These are phyloP conservation scores for Odontarrhena argentea DNA, from an alignment of 345 rosid species.

Conservation along the genomic window DNA sequence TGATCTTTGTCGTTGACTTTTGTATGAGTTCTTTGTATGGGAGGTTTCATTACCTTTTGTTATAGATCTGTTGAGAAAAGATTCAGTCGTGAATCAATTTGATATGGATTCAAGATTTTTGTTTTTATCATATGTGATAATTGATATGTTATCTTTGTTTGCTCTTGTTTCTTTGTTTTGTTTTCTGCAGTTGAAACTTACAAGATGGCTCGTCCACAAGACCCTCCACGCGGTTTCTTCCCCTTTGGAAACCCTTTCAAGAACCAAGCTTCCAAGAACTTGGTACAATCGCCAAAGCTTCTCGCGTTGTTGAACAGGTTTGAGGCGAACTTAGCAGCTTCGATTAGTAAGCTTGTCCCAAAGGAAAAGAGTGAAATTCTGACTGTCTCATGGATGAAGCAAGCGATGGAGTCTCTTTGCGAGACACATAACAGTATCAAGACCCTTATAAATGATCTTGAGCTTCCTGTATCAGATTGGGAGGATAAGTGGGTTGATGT, in stretches of 20 bases:
- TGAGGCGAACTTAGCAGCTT: slow-evolving; percentile 36
- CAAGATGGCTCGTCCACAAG: slow-evolving; percentile 39
- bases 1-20: slow-evolving; percentile 6
- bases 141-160: slow-evolving; percentile 5
- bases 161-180: background rate
- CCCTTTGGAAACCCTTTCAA: slow-evolving; percentile 45
- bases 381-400: slow-evolving; percentile 45
- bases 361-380: slow-evolving; percentile 36
- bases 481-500: slow-evolving; percentile 46
- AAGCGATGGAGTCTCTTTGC: slow-evolving; percentile 40
- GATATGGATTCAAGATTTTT: background rate
- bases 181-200: slow-evolving; percentile 17
- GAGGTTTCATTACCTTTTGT: slow-evolving; percentile 1
- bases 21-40: background rate
- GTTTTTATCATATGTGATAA: background rate
- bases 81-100: background rate
- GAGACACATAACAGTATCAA: slow-evolving; percentile 38
- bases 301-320: slow-evolving; percentile 33
- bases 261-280: slow-evolving; percentile 40
- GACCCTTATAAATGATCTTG: slow-evolving; percentile 38
- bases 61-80: slow-evolving; percentile 17
- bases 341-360: slow-evolving; percentile 35
- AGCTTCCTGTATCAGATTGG: slow-evolving; percentile 45
- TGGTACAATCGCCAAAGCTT: slow-evolving; percentile 31
- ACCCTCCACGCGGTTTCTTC: slow-evolving; percentile 42